Percentiles rank a stretch among this genome's conserved stretches.
Conservation (phyloP, 176 grass and related monocot species). For the Chrysopogon serrulatus region DNA sequence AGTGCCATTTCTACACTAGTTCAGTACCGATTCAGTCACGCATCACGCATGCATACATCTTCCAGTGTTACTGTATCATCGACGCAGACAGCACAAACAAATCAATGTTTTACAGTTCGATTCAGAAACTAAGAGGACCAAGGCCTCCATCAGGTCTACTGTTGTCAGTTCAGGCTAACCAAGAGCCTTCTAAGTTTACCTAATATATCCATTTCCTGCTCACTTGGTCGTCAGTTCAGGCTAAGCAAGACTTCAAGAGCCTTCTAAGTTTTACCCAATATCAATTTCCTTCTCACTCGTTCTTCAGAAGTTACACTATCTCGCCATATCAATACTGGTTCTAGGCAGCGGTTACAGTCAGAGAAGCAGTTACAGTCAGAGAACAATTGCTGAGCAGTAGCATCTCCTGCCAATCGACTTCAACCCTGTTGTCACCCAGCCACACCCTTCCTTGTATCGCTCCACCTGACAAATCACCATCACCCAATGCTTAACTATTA, state of each 20-base stretch:
- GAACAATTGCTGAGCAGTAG: slow-evolving; percentile 52
- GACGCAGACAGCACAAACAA: background rate
- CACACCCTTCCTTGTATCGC: slow-evolving; percentile 54
- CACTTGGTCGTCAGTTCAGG: too few species aligned
- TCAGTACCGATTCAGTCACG: background rate
- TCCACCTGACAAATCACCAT: slow-evolving; percentile 53
- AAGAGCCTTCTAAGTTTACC: background rate
- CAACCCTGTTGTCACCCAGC: slow-evolving; percentile 46
- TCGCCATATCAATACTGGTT: background rate
- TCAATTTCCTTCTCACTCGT: background rate
- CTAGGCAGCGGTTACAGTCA: too few species aligned
- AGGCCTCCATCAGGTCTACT: background rate
- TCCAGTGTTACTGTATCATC: background rate
- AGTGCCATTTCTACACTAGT: background rate
- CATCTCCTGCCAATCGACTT: slow-evolving; percentile 60
- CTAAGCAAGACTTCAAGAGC: too few species aligned
- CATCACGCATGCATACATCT: background rate
- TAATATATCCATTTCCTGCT: too few species aligned
- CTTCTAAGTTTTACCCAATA: too few species aligned
- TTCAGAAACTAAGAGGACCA: background rate
- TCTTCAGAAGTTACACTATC: background rate
- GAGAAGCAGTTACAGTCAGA: slow-evolving; percentile 35
- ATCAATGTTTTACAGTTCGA: background rate
- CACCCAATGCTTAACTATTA: background rate
- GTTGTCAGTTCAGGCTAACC: slow-evolving; percentile 2